Evolutionary conservation across 1,284 basidiomycete genomes (phyloP), one percentile per base, ranked within the genome.

Genomic region (Amylostereum areolatum): DNA sequence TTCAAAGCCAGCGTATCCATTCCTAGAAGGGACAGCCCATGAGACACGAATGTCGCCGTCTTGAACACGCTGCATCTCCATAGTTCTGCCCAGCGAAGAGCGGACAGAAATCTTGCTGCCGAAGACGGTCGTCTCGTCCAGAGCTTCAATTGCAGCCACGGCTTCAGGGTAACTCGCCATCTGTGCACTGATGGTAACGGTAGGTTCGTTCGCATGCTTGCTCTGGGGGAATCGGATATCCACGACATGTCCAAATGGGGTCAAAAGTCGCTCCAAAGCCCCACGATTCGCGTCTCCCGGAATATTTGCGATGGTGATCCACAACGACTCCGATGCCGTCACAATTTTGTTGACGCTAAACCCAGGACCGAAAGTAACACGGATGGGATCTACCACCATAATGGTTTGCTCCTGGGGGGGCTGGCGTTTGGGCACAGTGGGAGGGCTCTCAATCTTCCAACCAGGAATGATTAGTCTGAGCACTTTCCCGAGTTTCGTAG

Each of bases 1-100:
- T 0, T 66, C 57, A 53, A 81, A 88, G 1, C 85, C 85, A 18
- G 74, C 77, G 52, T 77, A 87, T 0, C 72, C 81, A 1, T 67
- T 66, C 36, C 70, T 72, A 11, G 63, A 62, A 0, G 85, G 80
- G 2, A 72, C 72, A 0, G 61, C 59, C 45, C 67, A 58, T 11
- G 70, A 61, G 30, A 88, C 62, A 8, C 73, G 72, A 3, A 85
- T 71, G 8, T 69, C 64, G 2, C 69, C 72, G 50, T 81, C 76
- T 24, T 66, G 64, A n/a, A 80, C 59, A 2, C 62, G 57, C 0
- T 67, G 69, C 5, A 64, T 67, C 3, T 68, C 64, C 5, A 59
- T 61, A 1, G 62, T 57, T 46, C 66, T 64, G 39, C 66, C 66
- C 3, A 75, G 55, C 2, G 70, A 65, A 5, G 79, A 61, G 0